phyloP scores from a whole-genome alignment of 23 red algal genomes.

The Rhodosorus marinus region DNA sequence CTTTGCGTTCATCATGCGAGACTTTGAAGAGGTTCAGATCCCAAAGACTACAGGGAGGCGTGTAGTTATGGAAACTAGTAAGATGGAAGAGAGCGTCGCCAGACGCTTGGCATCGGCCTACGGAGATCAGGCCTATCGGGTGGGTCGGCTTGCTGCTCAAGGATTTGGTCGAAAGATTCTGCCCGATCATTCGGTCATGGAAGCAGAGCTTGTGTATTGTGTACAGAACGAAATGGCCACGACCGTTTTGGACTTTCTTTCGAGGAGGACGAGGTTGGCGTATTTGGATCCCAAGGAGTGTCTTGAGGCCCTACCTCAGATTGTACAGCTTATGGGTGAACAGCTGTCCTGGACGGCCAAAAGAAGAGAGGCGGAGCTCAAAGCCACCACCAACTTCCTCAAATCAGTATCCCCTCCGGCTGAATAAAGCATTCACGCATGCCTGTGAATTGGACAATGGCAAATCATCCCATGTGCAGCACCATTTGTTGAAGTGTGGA shows the following conservation, averaged over 20 bases:
- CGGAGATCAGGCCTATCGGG: conserved; percentile 89
- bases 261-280: conserved; percentile 43
- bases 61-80: no score
- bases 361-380: conserved; percentile 20
- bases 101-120: conserved; percentile 70
- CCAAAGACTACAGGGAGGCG: conserved; percentile 11
- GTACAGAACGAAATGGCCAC: conserved; percentile 56
- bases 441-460: no score
- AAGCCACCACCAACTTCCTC: no score
- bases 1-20: conserved; percentile 76
- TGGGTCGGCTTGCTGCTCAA: conserved; percentile 53
- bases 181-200: conserved; percentile 47
- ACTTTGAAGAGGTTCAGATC: no score
- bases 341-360: conserved; percentile 40
- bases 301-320: conserved; percentile 28
- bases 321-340: conserved; percentile 50
- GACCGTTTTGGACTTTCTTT: conserved; percentile 85
- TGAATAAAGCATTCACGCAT: no score
- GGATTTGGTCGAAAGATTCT: conserved; percentile 48
- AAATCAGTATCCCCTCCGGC: no score
- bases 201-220: conserved; percentile 80
- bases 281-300: conserved; percentile 70
- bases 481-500: no score
- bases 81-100: no score
- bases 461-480: no score